Conservation (phyloP, 1,139 yeast genomes). For the Yamadazyma triangularis region DNA sequence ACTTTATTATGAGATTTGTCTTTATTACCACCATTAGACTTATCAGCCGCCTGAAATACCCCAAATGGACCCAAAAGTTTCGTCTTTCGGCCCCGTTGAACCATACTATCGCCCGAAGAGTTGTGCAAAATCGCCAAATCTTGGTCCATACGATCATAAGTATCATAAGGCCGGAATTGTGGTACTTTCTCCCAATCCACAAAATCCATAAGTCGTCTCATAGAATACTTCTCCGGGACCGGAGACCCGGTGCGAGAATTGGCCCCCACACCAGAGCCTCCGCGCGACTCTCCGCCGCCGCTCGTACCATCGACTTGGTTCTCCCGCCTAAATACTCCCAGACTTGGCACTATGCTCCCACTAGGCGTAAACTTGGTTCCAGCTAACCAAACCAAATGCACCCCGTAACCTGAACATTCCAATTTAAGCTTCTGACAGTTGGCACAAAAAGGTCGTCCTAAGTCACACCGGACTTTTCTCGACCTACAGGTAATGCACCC, state of each 20-base stretch:
- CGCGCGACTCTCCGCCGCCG: too few relatives aligned
- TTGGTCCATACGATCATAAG: constrained; percentile 78
- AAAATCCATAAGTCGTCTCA: constrained; percentile 71
- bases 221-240: constrained; percentile 21
- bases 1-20: background rate
- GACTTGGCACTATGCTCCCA: constrained; percentile 12
- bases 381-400: constrained; percentile 73
- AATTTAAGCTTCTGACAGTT: constrained; percentile 46
- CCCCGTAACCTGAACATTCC: constrained; percentile 77
- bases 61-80: constrained; percentile 79
- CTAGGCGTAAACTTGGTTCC: constrained; percentile 43
- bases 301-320: constrained; percentile 11
- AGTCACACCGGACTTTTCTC: constrained; percentile 47
- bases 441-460: constrained; percentile 37
- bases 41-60: constrained; percentile 51
- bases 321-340: constrained; percentile 11
- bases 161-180: constrained; percentile 48
- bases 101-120: constrained; percentile 38
- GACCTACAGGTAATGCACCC: constrained; percentile 53
- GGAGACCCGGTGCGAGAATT: constrained; percentile 16
- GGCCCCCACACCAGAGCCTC: too few relatives aligned
- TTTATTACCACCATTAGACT: constrained; percentile 1
- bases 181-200: constrained; percentile 53
- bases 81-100: constrained; percentile 40
- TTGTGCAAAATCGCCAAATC: constrained; percentile 62